phyloP scores from a whole-genome alignment of 2,329 filamentous ascomycete genomes.

The Trichoderma sp. region DNA sequence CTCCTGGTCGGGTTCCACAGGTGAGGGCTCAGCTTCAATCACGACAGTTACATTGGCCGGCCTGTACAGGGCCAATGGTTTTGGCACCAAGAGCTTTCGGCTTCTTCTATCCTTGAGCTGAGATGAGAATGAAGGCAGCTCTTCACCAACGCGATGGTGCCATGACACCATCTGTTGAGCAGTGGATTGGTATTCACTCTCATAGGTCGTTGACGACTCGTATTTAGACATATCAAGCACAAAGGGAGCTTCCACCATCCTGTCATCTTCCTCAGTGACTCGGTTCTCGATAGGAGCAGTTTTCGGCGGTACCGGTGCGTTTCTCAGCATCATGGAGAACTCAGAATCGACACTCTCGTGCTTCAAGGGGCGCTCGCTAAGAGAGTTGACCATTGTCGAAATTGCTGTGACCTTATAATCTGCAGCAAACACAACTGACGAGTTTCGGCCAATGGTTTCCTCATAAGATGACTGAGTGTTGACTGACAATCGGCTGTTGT shows the following conservation, averaged over 20 bases:
- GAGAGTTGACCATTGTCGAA: constrained; percentile 1
- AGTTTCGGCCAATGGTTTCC: constrained; percentile 48
- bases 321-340: constrained; percentile 4
- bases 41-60: constrained; percentile 46
- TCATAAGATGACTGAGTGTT: constrained; percentile 26
- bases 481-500: constrained; percentile 2
- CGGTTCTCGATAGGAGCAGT: not conserved
- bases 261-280: constrained; percentile 32
- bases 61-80: constrained; percentile 53
- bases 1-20: constrained; percentile 53
- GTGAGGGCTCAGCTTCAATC: constrained; percentile 52
- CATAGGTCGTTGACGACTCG: not conserved
- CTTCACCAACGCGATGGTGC: constrained; percentile 60
- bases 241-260: constrained; percentile 39
- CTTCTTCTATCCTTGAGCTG: constrained; percentile 47
- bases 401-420: not conserved
- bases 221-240: constrained; percentile 43
- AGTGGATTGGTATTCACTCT: constrained; percentile 21
- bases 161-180: constrained; percentile 38
- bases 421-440: constrained; percentile 48
- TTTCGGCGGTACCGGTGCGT: not conserved
- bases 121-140: constrained; percentile 60
- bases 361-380: constrained; percentile 23
- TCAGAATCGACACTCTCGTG: constrained; percentile 6
- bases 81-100: constrained; percentile 58